Base-by-base conservation (phyloP, 2,329 filamentous ascomycete genomes). In the Dissoconium aciculare region DNA sequence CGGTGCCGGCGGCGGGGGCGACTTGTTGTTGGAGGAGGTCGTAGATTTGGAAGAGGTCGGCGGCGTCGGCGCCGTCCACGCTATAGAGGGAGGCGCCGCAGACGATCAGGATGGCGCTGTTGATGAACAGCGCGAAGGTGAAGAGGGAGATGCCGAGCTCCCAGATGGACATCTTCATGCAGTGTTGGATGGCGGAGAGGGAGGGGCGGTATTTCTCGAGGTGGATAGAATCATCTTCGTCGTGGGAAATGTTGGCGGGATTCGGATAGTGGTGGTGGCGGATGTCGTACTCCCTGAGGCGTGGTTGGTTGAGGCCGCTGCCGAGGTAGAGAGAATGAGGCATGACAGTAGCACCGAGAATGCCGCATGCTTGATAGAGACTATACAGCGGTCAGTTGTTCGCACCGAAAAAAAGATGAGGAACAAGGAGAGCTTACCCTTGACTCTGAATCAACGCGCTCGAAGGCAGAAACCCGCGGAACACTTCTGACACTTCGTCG, bases 1-100 rank as follows among this genome's bases (percentile, higher is more conserved):
- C 63, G 3, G 78, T 80, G 2, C 81, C 84, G 1, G 82, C 84
- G 0, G 69, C 78, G 0, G 75, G 73, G 1, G 78, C 73, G 30
- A 93, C 71, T 32, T 71, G 76, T 0, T 55, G 46, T 0, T 73
- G 67, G 0, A 93, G 69, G 3, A 93, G 62, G 21, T 65, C 55
- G 56, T 93, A 76, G 44, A 93, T 92, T 19, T 72, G 74, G 48
- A 91, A 93, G 24, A 93, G 75, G 48, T 89, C 77, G 2, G 80
- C 81, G 26, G 71, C 62, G 5, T 65, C 58, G 1, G 78, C 78
- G n/a, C 41, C 43, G 17, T 39, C 32, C 27, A 69, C 68, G 3
- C 66, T 55, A 49, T 77, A 84, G 0, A 92, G 66, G 0, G 78
- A 76, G 1, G 80, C 73, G 14, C 83, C 84, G 0, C 84, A 76